Evolutionary conservation across 1,284 basidiomycete genomes (phyloP).

Genomic region (Sanghuangporus weigelae): DNA sequence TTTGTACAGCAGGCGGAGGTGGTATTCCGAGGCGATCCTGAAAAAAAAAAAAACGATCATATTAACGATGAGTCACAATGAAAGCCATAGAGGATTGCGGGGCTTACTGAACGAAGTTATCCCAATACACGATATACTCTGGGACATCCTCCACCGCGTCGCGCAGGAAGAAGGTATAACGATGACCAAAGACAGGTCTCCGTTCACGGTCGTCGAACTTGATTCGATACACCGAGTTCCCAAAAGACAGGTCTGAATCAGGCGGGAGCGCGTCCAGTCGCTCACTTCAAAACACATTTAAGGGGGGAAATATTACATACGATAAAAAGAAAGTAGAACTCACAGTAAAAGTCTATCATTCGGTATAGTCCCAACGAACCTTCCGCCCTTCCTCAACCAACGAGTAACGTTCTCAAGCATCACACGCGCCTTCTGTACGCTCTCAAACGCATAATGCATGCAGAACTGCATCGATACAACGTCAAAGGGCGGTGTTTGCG

Average conservation of each 20-base stretch:
- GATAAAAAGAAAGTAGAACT: constrained; percentile 27
- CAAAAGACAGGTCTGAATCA: constrained; percentile 67
- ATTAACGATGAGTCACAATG: neutral
- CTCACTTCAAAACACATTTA: constrained; percentile 38
- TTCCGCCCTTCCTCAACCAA: constrained; percentile 78
- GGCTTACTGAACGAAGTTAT: constrained; percentile 80
- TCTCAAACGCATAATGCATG: constrained; percentile 99
- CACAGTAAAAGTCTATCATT: constrained; percentile 78
- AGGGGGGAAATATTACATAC: constrained; percentile 10
- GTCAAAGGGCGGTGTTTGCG: constrained; percentile 70
- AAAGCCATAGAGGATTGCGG: neutral
- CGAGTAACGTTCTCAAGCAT: constrained; percentile 92
- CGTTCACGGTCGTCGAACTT: constrained; percentile 71
- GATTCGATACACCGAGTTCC: constrained; percentile 88
- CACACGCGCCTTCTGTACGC: constrained; percentile 74
- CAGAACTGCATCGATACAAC: constrained; percentile 98
- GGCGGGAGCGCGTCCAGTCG: constrained; percentile 63
- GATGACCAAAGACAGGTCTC: constrained; percentile 77
- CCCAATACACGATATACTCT: constrained; percentile 95
- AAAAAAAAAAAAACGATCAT: neutral
- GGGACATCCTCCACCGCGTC: constrained; percentile 98
- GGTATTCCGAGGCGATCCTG: constrained; percentile 83
- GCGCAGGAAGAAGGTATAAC: constrained; percentile 89
- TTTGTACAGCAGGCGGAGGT: constrained; percentile 72
- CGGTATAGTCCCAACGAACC: constrained; percentile 94